Conservation (phyloP, 2,329 filamentous ascomycete genomes). For the Fusarium guadeloupense region DNA sequence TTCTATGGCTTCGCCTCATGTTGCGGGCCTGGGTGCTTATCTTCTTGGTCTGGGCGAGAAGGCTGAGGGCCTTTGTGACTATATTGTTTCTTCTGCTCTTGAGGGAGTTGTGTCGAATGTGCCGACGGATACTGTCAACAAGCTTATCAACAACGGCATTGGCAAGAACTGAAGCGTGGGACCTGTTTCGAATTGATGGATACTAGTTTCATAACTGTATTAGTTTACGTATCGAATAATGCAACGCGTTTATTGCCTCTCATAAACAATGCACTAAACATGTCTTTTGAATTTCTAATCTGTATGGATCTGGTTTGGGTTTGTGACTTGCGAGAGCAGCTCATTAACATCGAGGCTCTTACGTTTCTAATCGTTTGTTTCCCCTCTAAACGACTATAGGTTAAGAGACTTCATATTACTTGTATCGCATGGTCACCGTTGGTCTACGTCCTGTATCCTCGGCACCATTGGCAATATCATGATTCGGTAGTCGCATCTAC, state of each 20-base stretch:
- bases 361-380: too few relatives aligned
- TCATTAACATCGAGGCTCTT: too few relatives aligned
- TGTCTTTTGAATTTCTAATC: too few relatives aligned
- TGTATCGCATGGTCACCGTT: too few relatives aligned
- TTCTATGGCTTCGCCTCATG: constrained; percentile 56
- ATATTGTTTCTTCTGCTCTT: constrained; percentile 29
- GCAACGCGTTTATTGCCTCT: neutral
- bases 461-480: too few relatives aligned
- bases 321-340: too few relatives aligned
- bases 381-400: too few relatives aligned
- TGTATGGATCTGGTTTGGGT: too few relatives aligned
- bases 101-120: constrained; percentile 18
- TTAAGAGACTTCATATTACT: too few relatives aligned
- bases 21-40: constrained; percentile 55
- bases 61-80: constrained; percentile 33
- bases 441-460: too few relatives aligned
- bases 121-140: constrained; percentile 26
- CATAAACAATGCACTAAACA: too few relatives aligned
- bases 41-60: constrained; percentile 49
- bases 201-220: constrained; percentile 17
- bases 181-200: neutral
- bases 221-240: constrained; percentile 17
- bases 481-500: too few relatives aligned
- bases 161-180: constrained; percentile 8
- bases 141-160: constrained; percentile 35